Evolutionary conservation across 352 stramenopile species (phyloP).

Genomic region (Phytophthora meadii): DNA sequence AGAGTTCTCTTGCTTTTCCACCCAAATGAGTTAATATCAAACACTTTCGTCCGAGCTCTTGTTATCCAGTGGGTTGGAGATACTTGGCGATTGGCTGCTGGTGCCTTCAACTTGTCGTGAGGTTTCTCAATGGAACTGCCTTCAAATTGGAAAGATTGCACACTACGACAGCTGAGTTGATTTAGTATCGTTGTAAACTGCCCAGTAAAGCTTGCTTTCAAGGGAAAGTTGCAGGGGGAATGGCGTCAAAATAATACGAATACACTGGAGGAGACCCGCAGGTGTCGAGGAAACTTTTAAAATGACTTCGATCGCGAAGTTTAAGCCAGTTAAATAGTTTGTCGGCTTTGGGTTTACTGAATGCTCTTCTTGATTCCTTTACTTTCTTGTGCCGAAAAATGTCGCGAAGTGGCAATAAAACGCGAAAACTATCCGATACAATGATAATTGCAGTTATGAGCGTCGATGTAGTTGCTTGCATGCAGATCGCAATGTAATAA

Average conservation of each 20-base stretch:
- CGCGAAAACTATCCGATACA: slow-evolving; percentile 6
- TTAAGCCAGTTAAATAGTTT: too few relatives aligned
- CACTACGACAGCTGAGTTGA: too few relatives aligned
- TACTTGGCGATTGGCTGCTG: too few relatives aligned
- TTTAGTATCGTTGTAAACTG: not conserved
- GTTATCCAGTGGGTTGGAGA: too few relatives aligned
- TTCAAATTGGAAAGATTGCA: too few relatives aligned
- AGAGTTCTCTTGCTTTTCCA: too few relatives aligned
- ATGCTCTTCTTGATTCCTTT: not conserved
- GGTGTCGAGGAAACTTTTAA: not conserved
- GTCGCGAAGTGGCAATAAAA: slow-evolving; percentile 2
- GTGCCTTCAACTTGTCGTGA: too few relatives aligned
- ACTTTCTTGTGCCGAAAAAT: not conserved
- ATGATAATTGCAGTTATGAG: slow-evolving; percentile 2
- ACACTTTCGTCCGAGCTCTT: too few relatives aligned
- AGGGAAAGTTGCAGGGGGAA: not conserved
- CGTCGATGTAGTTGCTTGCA: not conserved
- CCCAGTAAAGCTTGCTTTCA: not conserved
- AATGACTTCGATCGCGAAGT: too few relatives aligned
- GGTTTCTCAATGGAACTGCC: too few relatives aligned
- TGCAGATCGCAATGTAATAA: slow-evolving; percentile 3
- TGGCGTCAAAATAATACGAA: not conserved
- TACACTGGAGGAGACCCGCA: not conserved
- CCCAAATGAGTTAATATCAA: too few relatives aligned
- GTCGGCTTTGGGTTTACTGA: not conserved